Conservation (phyloP, 2,329 filamentous ascomycete genomes). For the Colletotrichum liriopes region DNA sequence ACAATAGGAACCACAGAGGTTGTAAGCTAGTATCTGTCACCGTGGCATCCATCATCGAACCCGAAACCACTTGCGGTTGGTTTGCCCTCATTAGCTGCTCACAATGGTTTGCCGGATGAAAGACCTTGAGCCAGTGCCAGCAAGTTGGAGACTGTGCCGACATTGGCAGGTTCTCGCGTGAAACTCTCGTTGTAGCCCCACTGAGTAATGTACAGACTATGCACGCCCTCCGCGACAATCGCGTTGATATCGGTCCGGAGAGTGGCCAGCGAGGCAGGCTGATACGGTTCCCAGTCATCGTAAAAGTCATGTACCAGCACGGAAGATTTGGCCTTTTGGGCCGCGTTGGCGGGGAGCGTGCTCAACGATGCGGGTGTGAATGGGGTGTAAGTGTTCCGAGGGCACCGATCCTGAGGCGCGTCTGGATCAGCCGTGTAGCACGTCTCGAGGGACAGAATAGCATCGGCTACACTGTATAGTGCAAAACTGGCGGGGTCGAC, state of each 20-base stretch:
- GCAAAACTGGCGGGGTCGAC: constrained; percentile 10
- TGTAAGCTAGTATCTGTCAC: too few species aligned
- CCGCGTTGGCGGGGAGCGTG: background rate
- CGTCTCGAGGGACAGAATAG: constrained; percentile 6
- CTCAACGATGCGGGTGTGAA: constrained; percentile 13
- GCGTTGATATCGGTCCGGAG: constrained; percentile 13
- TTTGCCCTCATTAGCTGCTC: background rate
- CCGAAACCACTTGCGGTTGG: too few species aligned
- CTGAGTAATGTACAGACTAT: constrained; percentile 24
- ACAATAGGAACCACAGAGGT: too few species aligned
- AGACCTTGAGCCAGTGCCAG: constrained; percentile 19
- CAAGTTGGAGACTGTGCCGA: constrained; percentile 5
- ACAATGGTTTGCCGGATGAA: background rate
- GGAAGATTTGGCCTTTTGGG: constrained; percentile 10
- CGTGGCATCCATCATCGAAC: background rate
- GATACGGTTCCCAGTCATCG: constrained; percentile 9
- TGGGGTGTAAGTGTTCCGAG: constrained; percentile 13
- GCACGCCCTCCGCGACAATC: constrained; percentile 6
- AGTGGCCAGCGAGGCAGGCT: background rate
- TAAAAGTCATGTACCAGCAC: constrained; percentile 23
- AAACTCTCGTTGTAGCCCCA: constrained; percentile 29
- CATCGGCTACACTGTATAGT: constrained; percentile 12
- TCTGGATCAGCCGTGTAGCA: constrained; percentile 19
- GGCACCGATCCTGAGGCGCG: constrained; percentile 19
- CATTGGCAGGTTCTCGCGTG: constrained; percentile 18